Evolutionary conservation across 345 rosid species (phyloP), one percentile per base, ranked within the genome.

Genomic region (Eucalyptus lansdowneana): DNA sequence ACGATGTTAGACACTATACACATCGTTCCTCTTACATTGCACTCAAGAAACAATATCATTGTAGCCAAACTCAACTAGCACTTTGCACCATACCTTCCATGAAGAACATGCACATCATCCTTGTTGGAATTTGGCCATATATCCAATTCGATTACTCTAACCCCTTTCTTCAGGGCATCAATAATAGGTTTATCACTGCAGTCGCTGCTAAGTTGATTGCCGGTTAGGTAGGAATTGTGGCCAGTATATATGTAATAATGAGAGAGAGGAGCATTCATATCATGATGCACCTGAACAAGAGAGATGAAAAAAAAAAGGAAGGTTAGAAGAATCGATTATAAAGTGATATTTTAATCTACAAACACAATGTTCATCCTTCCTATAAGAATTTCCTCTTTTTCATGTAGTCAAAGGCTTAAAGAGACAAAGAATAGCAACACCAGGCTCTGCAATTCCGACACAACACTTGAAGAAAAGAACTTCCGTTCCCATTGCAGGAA

Each of bases 191-290:
- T 93, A 6, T 86, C 92, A 88, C 97, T 95, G 93, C 99, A 94
- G 49, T 91, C 69, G 51, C 98, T 97, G 90, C 92, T 93, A 5
- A 97, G 80, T 87, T 97, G 97, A 89, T 97, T 96, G 69, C 99
- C 97, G 25, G 97, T 96, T 87, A 96, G 91, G 93, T 95, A 96
- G 25, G 99, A 95, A 91, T 97, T 97, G 89, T 97, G 99, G 88
- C 99, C 98, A 14, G 99, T 96, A 93, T 90, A 94, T 89, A 97
- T 60, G 93, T 90, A 96, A 92, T 96, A 96, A 93, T 96, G 99
- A 9, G 99, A 91, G 88, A 96, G 86, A 27, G 98, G 96, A 34
- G 93, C 94, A 37, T 80, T 90, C 99, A 97, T 96, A 90, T 95
- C 95, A 34, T 95, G 97, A 89, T 94, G 95, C 89, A 96, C 97